Percentiles rank a stretch among this genome's conserved stretches.
phyloP scores from a whole-genome alignment of 2,329 filamentous ascomycete genomes.

The Cladophialophora psammophila region DNA sequence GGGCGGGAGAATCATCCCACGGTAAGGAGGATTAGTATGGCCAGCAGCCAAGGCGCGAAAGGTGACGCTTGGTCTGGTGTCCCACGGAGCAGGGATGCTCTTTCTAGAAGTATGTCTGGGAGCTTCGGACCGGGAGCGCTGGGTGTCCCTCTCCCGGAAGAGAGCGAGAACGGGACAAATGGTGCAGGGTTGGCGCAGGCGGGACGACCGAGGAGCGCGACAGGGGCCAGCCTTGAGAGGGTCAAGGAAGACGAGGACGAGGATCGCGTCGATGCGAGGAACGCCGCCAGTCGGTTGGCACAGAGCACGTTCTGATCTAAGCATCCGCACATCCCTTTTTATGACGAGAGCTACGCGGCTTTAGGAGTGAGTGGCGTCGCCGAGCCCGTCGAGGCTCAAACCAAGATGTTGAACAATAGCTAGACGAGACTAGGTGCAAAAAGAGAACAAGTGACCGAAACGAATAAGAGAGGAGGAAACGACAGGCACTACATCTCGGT shows the following conservation, averaged over 20 bases:
- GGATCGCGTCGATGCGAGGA: slow-evolving; percentile 91
- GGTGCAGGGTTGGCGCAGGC: slow-evolving; percentile 63
- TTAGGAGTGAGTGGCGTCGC: neutral
- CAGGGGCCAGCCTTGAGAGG: slow-evolving; percentile 62
- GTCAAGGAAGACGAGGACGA: slow-evolving; percentile 82
- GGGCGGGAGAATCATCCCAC: slow-evolving; percentile 87
- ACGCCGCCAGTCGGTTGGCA: slow-evolving; percentile 91
- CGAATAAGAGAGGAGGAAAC: neutral
- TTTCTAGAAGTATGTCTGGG: slow-evolving; percentile 77
- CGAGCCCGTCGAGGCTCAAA: neutral
- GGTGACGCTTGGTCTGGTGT: slow-evolving; percentile 99
- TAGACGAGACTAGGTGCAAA: neutral
- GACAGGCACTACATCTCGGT: neutral
- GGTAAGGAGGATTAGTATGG: slow-evolving; percentile 75
- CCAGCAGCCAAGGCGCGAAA: slow-evolving; percentile 91
- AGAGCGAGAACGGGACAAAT: slow-evolving; percentile 59
- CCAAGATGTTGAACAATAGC: neutral
- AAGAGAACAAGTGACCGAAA: neutral
- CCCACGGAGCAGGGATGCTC: slow-evolving; percentile 78
- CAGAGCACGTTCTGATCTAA: slow-evolving; percentile 82
- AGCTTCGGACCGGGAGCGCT: slow-evolving; percentile 65
- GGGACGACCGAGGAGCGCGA: slow-evolving; percentile 45
- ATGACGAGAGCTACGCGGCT: neutral
- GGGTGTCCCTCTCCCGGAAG: slow-evolving; percentile 70
- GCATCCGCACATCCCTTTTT: neutral